These are phyloP conservation scores for Candida ulmi DNA, from an alignment of 805 yeast genomes.

Conservation along the genomic window DNA sequence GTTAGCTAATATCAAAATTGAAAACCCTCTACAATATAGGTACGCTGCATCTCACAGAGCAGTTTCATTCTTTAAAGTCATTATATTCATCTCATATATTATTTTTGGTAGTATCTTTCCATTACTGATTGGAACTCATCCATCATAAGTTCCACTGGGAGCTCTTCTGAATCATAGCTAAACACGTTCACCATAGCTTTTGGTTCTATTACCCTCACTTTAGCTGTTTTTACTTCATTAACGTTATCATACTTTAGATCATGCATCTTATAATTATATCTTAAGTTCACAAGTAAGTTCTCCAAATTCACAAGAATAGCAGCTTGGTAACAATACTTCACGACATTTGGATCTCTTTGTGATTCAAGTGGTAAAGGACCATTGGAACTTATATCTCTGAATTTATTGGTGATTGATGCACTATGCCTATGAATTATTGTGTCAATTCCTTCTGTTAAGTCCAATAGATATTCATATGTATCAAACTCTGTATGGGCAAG, in stretches of 20 bases:
- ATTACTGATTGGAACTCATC: too few relatives aligned
- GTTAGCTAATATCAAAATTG: too few relatives aligned
- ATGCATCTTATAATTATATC: slow-evolving; percentile 6
- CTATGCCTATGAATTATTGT: slow-evolving; percentile 6
- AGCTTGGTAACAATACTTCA: slow-evolving; percentile 5
- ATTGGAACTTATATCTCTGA: not conserved
- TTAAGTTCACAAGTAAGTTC: slow-evolving; percentile 2
- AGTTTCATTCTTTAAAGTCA: too few relatives aligned
- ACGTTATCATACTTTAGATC: slow-evolving; percentile 1
- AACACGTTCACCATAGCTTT: not conserved
- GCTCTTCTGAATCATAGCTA: too few relatives aligned
- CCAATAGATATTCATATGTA: slow-evolving; percentile 46
- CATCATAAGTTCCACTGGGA: too few relatives aligned
- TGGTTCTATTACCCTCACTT: not conserved
- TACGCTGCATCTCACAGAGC: too few relatives aligned
- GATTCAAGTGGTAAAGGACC: not conserved
- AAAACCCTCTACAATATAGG: too few relatives aligned
- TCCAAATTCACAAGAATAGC: slow-evolving; percentile 3
- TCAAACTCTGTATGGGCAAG: slow-evolving; percentile 33
- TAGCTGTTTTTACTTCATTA: not conserved
- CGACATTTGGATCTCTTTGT: not conserved
- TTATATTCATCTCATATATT: too few relatives aligned
- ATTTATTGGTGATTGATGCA: not conserved
- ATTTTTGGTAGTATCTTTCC: too few relatives aligned
- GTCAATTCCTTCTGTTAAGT: slow-evolving; percentile 39